These are phyloP conservation scores for Wickerhamomyces chaumierensis DNA, from an alignment of 805 yeast species.

Conservation along the genomic window DNA sequence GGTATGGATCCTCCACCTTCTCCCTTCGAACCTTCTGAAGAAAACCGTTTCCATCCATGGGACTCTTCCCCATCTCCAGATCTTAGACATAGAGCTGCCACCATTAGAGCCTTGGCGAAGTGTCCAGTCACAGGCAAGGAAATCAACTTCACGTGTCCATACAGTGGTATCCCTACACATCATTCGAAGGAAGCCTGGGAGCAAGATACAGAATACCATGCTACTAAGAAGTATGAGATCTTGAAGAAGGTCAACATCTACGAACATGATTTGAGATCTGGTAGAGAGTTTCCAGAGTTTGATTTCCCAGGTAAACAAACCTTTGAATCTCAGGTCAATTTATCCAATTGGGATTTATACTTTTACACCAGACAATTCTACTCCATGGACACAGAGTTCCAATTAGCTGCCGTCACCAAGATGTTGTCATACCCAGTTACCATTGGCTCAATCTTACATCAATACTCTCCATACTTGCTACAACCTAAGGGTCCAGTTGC, in stretches of 20 bases:
- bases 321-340: conserved; percentile 62
- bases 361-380: conserved; percentile 87
- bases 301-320: conserved; percentile 81
- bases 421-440: conserved; percentile 90
- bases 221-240: conserved; percentile 51
- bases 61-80: conserved; percentile 86
- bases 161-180: conserved; percentile 94
- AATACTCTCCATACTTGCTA: conserved; percentile 72
- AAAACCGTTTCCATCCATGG: conserved; percentile 77
- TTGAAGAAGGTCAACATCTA: conserved; percentile 81
- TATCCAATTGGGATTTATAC: conserved; percentile 84
- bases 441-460: conserved; percentile 72
- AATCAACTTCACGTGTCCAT: conserved; percentile 81
- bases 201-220: conserved; percentile 62
- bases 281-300: conserved; percentile 90
- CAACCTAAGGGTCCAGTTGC: conserved; percentile 82
- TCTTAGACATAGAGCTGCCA: conserved; percentile 82
- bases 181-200: conserved; percentile 87
- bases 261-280: conserved; percentile 92
- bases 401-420: conserved; percentile 89
- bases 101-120: conserved; percentile 73
- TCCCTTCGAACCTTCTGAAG: conserved; percentile 56
- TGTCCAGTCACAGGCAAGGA: conserved; percentile 84
- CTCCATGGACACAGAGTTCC: conserved; percentile 96
- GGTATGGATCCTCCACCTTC: conserved; percentile 56